Percentiles rank a stretch among this genome's conserved stretches.
Evolutionary conservation across 352 stramenopile genomes (phyloP).

Genomic region (Phytophthora sojae): DNA sequence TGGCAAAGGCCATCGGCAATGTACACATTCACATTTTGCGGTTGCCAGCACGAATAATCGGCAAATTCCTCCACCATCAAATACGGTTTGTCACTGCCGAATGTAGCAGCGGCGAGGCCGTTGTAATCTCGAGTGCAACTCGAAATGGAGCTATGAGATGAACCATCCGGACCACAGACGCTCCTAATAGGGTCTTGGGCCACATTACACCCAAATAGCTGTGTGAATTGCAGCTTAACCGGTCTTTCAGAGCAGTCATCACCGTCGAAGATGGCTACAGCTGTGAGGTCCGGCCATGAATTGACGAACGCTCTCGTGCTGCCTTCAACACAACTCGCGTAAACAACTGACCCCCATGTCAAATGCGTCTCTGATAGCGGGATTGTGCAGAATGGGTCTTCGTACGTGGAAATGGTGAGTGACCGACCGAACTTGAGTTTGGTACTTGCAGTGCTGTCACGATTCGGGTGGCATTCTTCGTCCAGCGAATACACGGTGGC

Average conservation of each 20-base stretch:
- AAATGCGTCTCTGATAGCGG: constrained; percentile 1
- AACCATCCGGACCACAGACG: background rate
- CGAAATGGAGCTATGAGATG: constrained; percentile 1
- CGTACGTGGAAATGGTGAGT: constrained; percentile 4
- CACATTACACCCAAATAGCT: constrained; percentile 5
- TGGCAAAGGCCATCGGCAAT: constrained; percentile 6
- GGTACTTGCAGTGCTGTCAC: background rate
- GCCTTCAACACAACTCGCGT: background rate
- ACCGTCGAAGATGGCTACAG: constrained; percentile 3
- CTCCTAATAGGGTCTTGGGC: background rate
- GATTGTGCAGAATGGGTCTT: constrained; percentile 3
- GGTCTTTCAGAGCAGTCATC: constrained; percentile 1
- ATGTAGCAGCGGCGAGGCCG: background rate
- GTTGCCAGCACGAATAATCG: background rate
- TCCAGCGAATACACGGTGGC: constrained; percentile 1
- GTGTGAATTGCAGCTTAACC: background rate
- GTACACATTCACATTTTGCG: background rate
- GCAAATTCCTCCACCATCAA: constrained; percentile 15
- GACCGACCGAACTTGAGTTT: constrained; percentile 1
- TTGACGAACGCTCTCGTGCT: background rate
- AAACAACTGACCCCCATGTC: background rate
- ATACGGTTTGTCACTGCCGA: constrained; percentile 2
- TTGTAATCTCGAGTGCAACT: constrained; percentile 6
- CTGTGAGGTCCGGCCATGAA: background rate
- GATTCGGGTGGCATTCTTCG: constrained; percentile 12